Percentiles rank a stretch among this genome's conserved stretches.
phyloP scores from a whole-genome alignment of 78 protist genomes.

The Chrysochromulina tobinii region DNA sequence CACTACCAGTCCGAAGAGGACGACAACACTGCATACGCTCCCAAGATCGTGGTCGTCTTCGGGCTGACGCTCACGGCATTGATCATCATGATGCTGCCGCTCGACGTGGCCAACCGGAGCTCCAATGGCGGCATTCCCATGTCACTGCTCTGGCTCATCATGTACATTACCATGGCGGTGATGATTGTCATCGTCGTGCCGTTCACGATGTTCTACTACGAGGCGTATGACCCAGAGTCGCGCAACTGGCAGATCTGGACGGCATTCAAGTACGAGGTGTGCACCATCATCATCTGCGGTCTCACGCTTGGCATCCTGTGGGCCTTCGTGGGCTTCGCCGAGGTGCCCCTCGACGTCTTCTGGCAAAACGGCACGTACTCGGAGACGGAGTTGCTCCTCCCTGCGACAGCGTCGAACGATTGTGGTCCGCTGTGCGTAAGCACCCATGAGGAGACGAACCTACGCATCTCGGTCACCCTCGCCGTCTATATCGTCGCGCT shows the following conservation, averaged over 20 bases:
- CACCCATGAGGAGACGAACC: neutral
- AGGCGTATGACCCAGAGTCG: conserved; percentile 79
- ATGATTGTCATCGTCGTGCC: conserved; percentile 69
- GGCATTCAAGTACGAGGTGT: conserved; percentile 62
- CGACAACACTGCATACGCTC: conserved; percentile 55
- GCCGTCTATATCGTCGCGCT: conserved; percentile 71
- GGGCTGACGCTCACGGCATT: conserved; percentile 55
- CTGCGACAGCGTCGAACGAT: no score
- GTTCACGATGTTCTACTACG: conserved; percentile 82
- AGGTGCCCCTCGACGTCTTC: conserved; percentile 1
- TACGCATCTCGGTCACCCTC: conserved; percentile 37
- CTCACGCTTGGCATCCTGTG: neutral
- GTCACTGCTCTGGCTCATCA: neutral
- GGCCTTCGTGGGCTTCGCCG: conserved; percentile 47
- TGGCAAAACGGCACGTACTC: neutral
- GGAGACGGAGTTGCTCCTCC: no score
- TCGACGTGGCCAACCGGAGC: conserved; percentile 45
- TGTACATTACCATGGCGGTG: neutral
- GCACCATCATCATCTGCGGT: conserved; percentile 33
- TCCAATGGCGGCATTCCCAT: neutral
- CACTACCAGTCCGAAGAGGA: conserved; percentile 75
- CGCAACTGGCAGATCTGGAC: conserved; percentile 24
- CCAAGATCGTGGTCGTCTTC: conserved; percentile 60
- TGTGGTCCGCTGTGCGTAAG: no score
- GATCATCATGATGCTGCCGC: conserved; percentile 58